Evolutionary conservation across 768 basidiomycete genomes (phyloP).

Genomic region (Pleurotus cornucopiae): DNA sequence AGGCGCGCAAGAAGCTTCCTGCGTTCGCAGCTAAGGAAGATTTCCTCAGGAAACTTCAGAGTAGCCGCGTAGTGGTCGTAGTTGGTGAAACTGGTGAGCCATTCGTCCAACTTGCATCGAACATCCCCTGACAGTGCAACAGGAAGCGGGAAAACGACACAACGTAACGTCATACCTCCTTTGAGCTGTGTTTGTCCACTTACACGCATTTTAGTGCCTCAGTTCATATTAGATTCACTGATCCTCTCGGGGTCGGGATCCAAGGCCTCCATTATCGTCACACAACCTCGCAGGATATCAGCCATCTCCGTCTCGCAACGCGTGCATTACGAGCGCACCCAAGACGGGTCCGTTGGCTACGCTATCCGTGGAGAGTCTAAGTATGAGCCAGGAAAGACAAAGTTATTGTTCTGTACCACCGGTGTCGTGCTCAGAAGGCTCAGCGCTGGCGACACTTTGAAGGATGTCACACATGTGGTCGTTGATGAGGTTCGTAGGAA

Average conservation of each 20-base stretch:
- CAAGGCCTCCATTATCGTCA: slow-evolving; percentile 72
- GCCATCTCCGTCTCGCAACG: slow-evolving; percentile 87
- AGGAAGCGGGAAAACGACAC: slow-evolving; percentile 92
- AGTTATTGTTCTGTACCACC: slow-evolving; percentile 87
- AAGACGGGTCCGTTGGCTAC: slow-evolving; percentile 82
- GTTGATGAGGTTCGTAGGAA: slow-evolving; percentile 73
- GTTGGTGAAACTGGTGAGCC: slow-evolving; percentile 81
- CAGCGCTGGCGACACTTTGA: slow-evolving; percentile 65
- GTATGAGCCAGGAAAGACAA: slow-evolving; percentile 52
- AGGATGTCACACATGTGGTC: slow-evolving; percentile 75
- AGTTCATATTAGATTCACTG: slow-evolving; percentile 83
- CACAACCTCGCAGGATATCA: slow-evolving; percentile 86
- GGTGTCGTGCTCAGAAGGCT: slow-evolving; percentile 86
- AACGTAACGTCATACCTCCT: slow-evolving; percentile 39
- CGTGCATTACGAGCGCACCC: slow-evolving; percentile 75
- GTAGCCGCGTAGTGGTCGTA: slow-evolving; percentile 70
- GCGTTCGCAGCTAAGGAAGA: slow-evolving; percentile 65
- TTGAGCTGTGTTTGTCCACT: slow-evolving; percentile 1
- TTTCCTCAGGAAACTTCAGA: slow-evolving; percentile 56
- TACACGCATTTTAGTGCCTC: slow-evolving; percentile 54
- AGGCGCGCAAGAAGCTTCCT: slow-evolving; percentile 60
- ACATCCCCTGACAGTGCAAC: slow-evolving; percentile 3
- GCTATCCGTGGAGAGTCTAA: slow-evolving; percentile 85
- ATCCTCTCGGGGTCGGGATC: slow-evolving; percentile 61
- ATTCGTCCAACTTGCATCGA: not conserved